Percentiles rank a stretch among this genome's conserved stretches.
phyloP scores from a whole-genome alignment of 2,329 filamentous ascomycete species.

The Zasmidium cellare region DNA sequence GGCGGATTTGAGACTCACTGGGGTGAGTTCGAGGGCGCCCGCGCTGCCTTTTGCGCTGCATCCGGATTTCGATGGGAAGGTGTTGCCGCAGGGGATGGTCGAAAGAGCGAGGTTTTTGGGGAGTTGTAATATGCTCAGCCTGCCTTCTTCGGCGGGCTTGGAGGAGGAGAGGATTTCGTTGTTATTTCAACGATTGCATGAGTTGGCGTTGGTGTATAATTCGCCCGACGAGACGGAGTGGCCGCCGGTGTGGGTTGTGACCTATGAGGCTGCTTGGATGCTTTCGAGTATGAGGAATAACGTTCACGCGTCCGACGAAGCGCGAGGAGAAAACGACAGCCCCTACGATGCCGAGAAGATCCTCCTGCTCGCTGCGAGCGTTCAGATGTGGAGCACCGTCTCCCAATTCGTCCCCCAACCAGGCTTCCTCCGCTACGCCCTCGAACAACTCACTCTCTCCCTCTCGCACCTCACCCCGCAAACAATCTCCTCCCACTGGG shows the following conservation, averaged over 20 bases:
- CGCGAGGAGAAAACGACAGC: not conserved
- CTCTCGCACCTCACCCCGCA: not conserved
- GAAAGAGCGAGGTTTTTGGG: conserved; percentile 1
- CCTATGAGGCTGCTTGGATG: not conserved
- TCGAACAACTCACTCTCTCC: not conserved
- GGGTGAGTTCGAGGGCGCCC: not conserved
- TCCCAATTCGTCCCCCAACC: conserved; percentile 3
- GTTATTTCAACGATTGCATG: not conserved
- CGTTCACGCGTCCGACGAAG: not conserved
- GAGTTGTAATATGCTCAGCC: not conserved
- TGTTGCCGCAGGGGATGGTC: not conserved
- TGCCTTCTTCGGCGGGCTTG: not conserved
- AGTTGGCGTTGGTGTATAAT: not conserved
- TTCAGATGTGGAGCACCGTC: not conserved
- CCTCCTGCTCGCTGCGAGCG: not conserved
- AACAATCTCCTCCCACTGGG: not conserved
- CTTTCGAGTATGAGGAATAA: not conserved
- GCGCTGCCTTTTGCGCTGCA: not conserved
- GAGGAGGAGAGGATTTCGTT: not conserved
- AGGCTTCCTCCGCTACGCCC: not conserved
- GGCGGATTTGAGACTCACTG: conserved; percentile 4
- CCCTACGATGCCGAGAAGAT: not conserved
- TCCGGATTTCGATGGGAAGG: not conserved
- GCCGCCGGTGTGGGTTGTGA: not conserved
- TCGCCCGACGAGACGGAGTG: not conserved